A percentile compares a stretch with the other conserved stretches of the same genome.
Conservation (phyloP, 306 rosid genomes). For the Senna tora region DNA sequence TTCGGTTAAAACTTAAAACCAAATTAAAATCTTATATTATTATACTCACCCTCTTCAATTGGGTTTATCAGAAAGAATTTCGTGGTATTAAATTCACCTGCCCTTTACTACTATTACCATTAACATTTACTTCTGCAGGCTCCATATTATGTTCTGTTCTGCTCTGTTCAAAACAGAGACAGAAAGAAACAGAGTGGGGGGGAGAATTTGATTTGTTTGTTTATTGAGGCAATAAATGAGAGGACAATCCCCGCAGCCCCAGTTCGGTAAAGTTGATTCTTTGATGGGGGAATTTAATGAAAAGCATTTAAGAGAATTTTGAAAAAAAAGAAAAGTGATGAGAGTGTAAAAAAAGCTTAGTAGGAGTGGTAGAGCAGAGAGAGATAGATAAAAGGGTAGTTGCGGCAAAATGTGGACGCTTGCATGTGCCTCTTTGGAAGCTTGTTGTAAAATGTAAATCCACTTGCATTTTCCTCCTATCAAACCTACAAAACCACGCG, state of each 20-base stretch:
- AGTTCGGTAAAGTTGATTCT: background rate
- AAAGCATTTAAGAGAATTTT: slow-evolving; percentile 6
- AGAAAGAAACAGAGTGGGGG: background rate
- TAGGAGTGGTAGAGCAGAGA: background rate
- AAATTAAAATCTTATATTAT: no score
- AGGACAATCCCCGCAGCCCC: background rate
- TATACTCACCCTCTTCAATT: slow-evolving; percentile 22
- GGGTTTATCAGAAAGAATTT: slow-evolving; percentile 42
- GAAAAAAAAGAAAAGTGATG: background rate
- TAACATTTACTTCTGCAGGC: slow-evolving; percentile 3
- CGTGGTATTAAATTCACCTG: slow-evolving; percentile 34
- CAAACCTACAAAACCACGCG: slow-evolving; percentile 74
- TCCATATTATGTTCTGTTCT: background rate
- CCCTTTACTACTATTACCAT: no score
- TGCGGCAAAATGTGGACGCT: slow-evolving; percentile 57
- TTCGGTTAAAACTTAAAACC: background rate
- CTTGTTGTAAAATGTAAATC: no score
- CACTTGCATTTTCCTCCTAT: slow-evolving; percentile 38
- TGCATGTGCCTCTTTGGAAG: slow-evolving; percentile 62
- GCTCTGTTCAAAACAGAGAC: no score
- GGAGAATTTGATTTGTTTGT: background rate
- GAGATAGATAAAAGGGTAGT: slow-evolving; percentile 46
- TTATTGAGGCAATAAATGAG: slow-evolving; percentile 10
- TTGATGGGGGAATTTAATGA: slow-evolving; percentile 18
- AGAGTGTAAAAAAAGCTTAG: background rate